Percentiles rank a stretch among this genome's conserved stretches.
phyloP scores from a whole-genome alignment of 805 yeast genomes.

The Saturnispora sekii region DNA sequence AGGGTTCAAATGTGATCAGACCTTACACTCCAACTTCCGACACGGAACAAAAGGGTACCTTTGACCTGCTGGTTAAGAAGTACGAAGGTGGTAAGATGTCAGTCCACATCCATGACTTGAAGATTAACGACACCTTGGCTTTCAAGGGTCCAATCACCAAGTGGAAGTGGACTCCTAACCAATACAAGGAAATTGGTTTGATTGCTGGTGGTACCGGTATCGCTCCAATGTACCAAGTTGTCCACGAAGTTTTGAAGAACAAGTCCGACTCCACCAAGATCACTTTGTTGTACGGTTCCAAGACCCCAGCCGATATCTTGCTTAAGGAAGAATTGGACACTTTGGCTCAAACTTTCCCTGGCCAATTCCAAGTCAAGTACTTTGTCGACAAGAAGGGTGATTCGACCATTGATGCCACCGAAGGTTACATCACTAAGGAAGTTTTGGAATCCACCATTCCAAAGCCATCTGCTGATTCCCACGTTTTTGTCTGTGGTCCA shows the following conservation, averaged over 20 bases:
- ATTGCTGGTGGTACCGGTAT: conserved; percentile 97
- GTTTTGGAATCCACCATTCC: conserved; percentile 53
- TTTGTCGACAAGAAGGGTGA: conserved; percentile 56
- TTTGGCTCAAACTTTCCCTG: conserved; percentile 57
- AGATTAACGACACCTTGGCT: conserved; percentile 70
- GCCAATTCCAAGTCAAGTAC: conserved; percentile 68
- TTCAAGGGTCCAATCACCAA: conserved; percentile 92
- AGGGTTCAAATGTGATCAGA: conserved; percentile 81
- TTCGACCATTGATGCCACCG: conserved; percentile 42
- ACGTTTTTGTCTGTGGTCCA: conserved; percentile 92
- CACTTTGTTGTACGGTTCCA: conserved; percentile 69
- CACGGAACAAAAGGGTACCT: conserved; percentile 55
- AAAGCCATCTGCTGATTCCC: conserved; percentile 51
- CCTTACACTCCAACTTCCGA: conserved; percentile 84
- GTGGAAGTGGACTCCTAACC: conserved; percentile 86
- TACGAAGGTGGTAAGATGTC: conserved; percentile 91
- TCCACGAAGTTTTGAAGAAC: conserved; percentile 65
- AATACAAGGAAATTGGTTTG: conserved; percentile 67
- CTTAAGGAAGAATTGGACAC: conserved; percentile 69
- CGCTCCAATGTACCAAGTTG: conserved; percentile 87
- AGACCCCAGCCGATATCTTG: conserved; percentile 70
- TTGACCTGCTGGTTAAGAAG: conserved; percentile 75
- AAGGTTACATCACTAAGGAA: conserved; percentile 75
- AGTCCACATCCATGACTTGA: conserved; percentile 57
- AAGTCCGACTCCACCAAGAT: conserved; percentile 87